Percentiles rank a stretch among this genome's conserved stretches.
phyloP scores from a whole-genome alignment of 371 early-diverging fungal species.

The Actinomucor elegans region DNA sequence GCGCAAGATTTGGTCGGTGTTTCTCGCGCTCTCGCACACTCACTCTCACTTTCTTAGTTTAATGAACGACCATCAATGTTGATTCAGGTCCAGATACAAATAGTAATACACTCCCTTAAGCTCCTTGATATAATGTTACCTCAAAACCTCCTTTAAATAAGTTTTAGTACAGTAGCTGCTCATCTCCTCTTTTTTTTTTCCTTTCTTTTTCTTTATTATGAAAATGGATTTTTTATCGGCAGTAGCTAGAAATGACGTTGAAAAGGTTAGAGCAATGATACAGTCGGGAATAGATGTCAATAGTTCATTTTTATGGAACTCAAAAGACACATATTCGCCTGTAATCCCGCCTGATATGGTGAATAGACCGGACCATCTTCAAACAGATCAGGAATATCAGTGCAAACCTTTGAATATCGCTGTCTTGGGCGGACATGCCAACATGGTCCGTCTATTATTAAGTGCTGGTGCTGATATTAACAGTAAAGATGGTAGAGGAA shows the following conservation, averaged over 20 bases:
- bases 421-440: conserved; percentile 63
- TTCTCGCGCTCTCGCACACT: too few species aligned
- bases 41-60: too few species aligned
- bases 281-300: conserved; percentile 56
- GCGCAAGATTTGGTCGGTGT: too few species aligned
- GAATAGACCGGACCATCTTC: conserved; percentile 35
- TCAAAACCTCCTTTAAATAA: conserved; percentile 7
- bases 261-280: conserved; percentile 39
- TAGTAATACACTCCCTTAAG: background rate
- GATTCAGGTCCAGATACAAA: too few species aligned
- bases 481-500: conserved; percentile 68
- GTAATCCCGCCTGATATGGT: conserved; percentile 36
- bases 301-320: conserved; percentile 52
- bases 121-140: background rate
- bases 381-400: conserved; percentile 45
- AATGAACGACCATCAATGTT: too few species aligned
- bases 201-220: background rate
- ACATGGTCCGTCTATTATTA: conserved; percentile 57
- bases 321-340: conserved; percentile 44
- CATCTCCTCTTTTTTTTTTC: background rate
- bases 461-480: conserved; percentile 67
- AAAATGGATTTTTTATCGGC: conserved; percentile 54
- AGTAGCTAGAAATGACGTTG: conserved; percentile 53
- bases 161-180: too few species aligned
- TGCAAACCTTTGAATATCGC: conserved; percentile 71